These are phyloP conservation scores for Penicillium sp. DNA, from an alignment of 2,329 filamentous ascomycete genomes.

Conservation along the genomic window DNA sequence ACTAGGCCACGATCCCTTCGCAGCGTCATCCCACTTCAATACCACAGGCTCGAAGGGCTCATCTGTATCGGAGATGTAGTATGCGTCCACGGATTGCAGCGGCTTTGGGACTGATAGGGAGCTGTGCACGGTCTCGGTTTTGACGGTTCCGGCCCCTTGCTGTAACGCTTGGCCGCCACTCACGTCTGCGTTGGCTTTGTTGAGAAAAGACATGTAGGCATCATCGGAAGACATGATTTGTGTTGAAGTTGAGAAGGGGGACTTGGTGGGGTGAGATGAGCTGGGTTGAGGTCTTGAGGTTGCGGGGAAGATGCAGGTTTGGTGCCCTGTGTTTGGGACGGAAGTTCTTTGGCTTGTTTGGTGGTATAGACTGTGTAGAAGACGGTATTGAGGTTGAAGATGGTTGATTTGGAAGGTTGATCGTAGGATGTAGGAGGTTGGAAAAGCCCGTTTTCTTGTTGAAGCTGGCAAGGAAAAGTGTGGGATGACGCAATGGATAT, in stretches of 20 bases:
- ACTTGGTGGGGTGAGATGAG: constrained; percentile 4
- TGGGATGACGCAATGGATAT: constrained; percentile 28
- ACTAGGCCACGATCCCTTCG: constrained; percentile 35
- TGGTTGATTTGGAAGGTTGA: not conserved
- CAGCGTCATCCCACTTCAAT: constrained; percentile 54
- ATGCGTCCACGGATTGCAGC: constrained; percentile 57
- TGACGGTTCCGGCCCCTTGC: constrained; percentile 22
- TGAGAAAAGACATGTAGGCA: constrained; percentile 78
- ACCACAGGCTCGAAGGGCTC: constrained; percentile 79
- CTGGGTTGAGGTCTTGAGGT: constrained; percentile 1
- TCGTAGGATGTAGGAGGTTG: constrained; percentile 11
- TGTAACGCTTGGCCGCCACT: constrained; percentile 30
- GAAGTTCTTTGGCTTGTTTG: not conserved
- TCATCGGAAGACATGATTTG: constrained; percentile 62
- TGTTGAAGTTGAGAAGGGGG: constrained; percentile 15
- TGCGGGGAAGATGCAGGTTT: constrained; percentile 8
- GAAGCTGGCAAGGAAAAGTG: constrained; percentile 12
- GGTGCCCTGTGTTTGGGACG: not conserved
- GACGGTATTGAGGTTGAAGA: not conserved
- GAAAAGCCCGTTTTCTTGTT: not conserved
- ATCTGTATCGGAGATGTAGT: constrained; percentile 79
- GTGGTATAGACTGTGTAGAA: not conserved
- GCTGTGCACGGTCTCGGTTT: constrained; percentile 42
- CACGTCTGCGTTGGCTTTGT: constrained; percentile 77
- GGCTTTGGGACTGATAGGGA: constrained; percentile 60